Percentiles rank a stretch among this genome's conserved stretches.
These are phyloP conservation scores for Beauveria scarabaeidicola DNA, from an alignment of 2,329 filamentous ascomycete species.

Conservation along the genomic window DNA sequence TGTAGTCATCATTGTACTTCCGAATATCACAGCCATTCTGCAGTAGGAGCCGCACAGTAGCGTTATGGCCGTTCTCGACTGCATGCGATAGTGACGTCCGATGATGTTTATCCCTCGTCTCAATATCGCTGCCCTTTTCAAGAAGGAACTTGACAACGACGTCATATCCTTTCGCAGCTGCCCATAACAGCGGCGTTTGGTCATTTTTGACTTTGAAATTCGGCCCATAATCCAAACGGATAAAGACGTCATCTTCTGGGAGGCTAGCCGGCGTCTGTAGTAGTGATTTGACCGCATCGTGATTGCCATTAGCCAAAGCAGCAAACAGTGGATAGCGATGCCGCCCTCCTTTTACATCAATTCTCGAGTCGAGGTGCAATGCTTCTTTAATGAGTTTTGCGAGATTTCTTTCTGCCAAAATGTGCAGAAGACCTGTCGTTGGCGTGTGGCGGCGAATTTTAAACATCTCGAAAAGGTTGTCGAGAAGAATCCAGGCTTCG, in stretches of 20 bases:
- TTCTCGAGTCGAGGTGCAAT: not conserved
- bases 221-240: not conserved
- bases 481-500: not conserved
- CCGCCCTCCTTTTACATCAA: not conserved
- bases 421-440: conserved; percentile 10
- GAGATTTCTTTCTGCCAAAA: not conserved
- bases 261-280: not conserved
- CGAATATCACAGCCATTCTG: not conserved
- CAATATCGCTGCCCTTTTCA: not conserved
- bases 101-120: rapidly evolving
- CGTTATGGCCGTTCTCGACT: not conserved
- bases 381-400: not conserved
- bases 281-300: not conserved
- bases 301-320: not conserved
- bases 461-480: conserved; percentile 1
- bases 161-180: not conserved
- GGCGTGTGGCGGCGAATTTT: not conserved
- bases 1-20: rapidly evolving
- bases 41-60: not conserved
- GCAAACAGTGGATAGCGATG: not conserved
- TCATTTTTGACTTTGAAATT: too few species aligned
- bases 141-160: not conserved
- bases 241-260: not conserved
- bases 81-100: not conserved
- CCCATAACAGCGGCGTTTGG: not conserved